Percentiles rank a stretch among this genome's conserved stretches.
These are phyloP conservation scores for Athelia psychrophila DNA, from an alignment of 1,284 basidiomycete species.

Conservation along the genomic window DNA sequence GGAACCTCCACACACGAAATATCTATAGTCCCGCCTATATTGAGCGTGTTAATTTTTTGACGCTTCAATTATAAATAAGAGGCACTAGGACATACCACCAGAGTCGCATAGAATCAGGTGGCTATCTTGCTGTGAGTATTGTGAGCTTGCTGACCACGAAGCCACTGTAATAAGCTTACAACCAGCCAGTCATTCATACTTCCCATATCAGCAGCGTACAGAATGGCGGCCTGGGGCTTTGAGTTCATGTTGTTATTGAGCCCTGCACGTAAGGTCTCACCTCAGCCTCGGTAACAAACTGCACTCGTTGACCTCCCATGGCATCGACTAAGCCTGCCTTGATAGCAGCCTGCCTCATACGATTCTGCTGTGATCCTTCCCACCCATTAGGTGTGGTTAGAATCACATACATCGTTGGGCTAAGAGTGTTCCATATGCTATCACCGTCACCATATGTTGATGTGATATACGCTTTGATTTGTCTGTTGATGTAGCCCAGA, in stretches of 20 bases:
- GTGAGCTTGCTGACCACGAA: background rate
- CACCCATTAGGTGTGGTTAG: slow-evolving; percentile 24
- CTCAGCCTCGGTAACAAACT: slow-evolving; percentile 22
- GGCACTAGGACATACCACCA: slow-evolving; percentile 4
- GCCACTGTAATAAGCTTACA: background rate
- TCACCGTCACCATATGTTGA: slow-evolving; percentile 8
- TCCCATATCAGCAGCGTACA: slow-evolving; percentile 7
- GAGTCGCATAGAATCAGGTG: slow-evolving; percentile 9
- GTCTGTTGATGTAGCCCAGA: slow-evolving; percentile 15
- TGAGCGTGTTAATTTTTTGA: background rate
- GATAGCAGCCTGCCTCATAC: slow-evolving; percentile 20
- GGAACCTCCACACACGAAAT: slow-evolving; percentile 2
- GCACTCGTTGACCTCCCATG: slow-evolving; percentile 4
- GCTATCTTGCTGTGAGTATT: slow-evolving; percentile 1
- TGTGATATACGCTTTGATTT: slow-evolving; percentile 11
- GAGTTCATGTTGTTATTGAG: background rate
- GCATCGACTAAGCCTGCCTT: slow-evolving; percentile 14
- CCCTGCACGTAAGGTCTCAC: slow-evolving; percentile 5
- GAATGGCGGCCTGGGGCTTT: slow-evolving; percentile 6
- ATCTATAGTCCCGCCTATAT: slow-evolving; percentile 9
- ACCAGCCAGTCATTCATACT: slow-evolving; percentile 4
- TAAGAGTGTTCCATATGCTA: slow-evolving; percentile 13
- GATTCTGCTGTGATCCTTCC: slow-evolving; percentile 18
- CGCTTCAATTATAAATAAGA: too few species aligned
- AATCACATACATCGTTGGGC: slow-evolving; percentile 15